Evolutionary conservation across 768 basidiomycete species (phyloP).

Genomic region (Phanerochaete sordida): DNA sequence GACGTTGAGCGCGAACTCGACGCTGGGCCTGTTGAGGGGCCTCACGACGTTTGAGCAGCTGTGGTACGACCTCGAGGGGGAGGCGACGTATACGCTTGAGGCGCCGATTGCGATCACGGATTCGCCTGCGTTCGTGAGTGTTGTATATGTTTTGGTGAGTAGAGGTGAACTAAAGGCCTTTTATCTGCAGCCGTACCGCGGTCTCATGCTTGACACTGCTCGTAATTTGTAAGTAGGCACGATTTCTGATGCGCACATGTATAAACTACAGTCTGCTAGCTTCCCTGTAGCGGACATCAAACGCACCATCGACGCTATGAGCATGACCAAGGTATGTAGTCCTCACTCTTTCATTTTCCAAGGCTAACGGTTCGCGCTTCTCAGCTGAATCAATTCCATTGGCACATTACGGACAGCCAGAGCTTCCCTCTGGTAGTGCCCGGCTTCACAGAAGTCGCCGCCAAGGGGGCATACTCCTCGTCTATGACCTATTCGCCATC

Average conservation of each 20-base stretch:
- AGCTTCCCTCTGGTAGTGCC: conserved; percentile 42
- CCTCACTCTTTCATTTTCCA: background rate
- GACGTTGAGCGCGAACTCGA: conserved; percentile 52
- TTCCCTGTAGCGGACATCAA: conserved; percentile 62
- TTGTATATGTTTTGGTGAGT: background rate
- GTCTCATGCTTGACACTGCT: conserved; percentile 76
- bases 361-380: background rate
- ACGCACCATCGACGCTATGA: conserved; percentile 73
- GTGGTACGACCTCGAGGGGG: conserved; percentile 46
- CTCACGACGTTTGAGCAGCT: conserved; percentile 67
- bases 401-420: conserved; percentile 46
- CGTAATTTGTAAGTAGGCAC: conserved; percentile 46
- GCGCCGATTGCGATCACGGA: conserved; percentile 60
- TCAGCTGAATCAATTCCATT: conserved; percentile 44
- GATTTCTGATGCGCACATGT: background rate
- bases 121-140: conserved; percentile 57
- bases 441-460: conserved; percentile 32
- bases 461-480: conserved; percentile 40
- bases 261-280: conserved; percentile 16
- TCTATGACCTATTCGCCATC: conserved; percentile 29
- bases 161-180: background rate
- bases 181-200: conserved; percentile 55
- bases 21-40: conserved; percentile 66
- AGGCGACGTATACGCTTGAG: conserved; percentile 44
- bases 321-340: conserved; percentile 47